These are phyloP conservation scores for Boletus reticuloceps DNA, from an alignment of 768 basidiomycete species.

Conservation along the genomic window DNA sequence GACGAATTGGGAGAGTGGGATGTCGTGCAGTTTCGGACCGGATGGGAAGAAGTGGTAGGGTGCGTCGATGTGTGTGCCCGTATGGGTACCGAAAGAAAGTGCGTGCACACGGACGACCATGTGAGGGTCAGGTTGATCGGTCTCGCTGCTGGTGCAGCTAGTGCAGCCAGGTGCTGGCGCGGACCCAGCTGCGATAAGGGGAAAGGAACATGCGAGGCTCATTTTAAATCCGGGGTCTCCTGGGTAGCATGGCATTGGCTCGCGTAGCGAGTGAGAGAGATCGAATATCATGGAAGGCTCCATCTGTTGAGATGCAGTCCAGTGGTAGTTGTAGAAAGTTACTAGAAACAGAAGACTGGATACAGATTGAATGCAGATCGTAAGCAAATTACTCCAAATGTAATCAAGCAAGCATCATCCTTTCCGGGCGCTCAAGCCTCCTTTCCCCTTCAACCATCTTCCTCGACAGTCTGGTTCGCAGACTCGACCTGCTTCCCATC, in stretches of 20 bases:
- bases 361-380: too few relatives aligned
- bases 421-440: too few relatives aligned
- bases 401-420: too few relatives aligned
- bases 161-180: neutral
- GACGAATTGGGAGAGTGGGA: conserved; percentile 52
- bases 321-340: neutral
- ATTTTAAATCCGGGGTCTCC: conserved; percentile 27
- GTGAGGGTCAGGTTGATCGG: neutral
- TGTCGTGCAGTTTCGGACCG: conserved; percentile 55
- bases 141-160: too few relatives aligned
- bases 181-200: conserved; percentile 1
- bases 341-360: neutral
- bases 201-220: conserved; percentile 16
- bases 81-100: conserved; percentile 63
- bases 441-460: neutral
- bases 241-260: conserved; percentile 26
- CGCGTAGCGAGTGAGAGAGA: conserved; percentile 25
- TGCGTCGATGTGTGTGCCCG: conserved; percentile 79
- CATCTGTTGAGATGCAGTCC: conserved; percentile 6
- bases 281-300: conserved; percentile 17
- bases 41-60: conserved; percentile 67
- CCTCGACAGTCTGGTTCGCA: neutral
- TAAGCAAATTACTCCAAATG: too few relatives aligned
- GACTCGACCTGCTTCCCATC: neutral
- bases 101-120: conserved; percentile 27